Base-by-base conservation (phyloP, 352 stramenopile species). In the Thalassiosira pacifica region DNA sequence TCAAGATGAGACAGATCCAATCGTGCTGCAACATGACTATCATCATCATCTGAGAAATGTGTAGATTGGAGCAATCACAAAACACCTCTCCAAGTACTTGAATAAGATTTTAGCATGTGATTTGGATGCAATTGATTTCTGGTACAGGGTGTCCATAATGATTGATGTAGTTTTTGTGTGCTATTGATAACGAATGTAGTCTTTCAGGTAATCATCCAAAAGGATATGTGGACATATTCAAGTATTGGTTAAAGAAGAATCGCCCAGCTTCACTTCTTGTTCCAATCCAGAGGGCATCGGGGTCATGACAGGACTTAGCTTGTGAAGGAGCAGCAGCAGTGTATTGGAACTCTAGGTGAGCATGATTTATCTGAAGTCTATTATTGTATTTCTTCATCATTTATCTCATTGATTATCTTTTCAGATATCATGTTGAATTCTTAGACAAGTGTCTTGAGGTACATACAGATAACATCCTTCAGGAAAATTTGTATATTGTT, bases 101-200 rank as follows among this genome's bases (percentile, higher is more conserved):
- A 69, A 61, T 63, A 16, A 68, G 42, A 40, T 64, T 27, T 63
- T 78, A 11, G 32, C 22, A 31, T 37, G 27, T 40, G 57, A 78
- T 69, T 32, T 69, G 27, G 32, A 52, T 29, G 11, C 22, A 16
- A 78, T 78, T 63, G 13, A 68, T 27, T 63, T 48, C 26, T 6
- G 42, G 22, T 75, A 64, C 16, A 5, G 19, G 5, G 45, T 57
- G 5, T 5, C 10, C 10, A 76, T 53, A 10, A 59, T 40, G 52
- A 52, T 76, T 9, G 48, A 64, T 31, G 65, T 26, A 71, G n/a
- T 76, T 55, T n/a, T 82, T 8, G 26, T 13, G 34, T 13, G 64
- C 75, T 37, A 34, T 69, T 68, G 65, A 82, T 40, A 82, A 82
- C 29, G 45, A 69, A 37, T 82, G 76, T 34, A 68, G 55, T 61